A percentile compares a stretch with the other conserved stretches of the same genome.
These are phyloP conservation scores for Fraxinus xanthoxyloides DNA, from an alignment of 305 asterid species.

Conservation along the genomic window DNA sequence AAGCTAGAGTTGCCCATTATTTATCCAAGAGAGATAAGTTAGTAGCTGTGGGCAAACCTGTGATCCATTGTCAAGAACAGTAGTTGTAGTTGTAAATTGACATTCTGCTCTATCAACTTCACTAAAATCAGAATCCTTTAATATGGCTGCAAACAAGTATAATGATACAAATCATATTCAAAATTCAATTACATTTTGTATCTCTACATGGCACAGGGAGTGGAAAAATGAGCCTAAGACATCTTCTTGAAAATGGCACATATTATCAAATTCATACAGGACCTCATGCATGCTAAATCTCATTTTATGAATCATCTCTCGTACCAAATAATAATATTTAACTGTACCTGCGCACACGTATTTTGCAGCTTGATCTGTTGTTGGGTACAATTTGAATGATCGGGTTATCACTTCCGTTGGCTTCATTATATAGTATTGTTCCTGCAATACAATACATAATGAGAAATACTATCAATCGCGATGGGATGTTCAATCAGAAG, in stretches of 20 bases:
- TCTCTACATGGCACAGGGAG: background rate
- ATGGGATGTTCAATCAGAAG: background rate
- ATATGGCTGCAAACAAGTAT: conserved; percentile 63
- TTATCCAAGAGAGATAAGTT: conserved; percentile 4
- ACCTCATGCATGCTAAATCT: background rate
- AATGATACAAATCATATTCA: conserved; percentile 3
- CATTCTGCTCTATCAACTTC: conserved; percentile 97
- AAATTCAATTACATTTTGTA: background rate
- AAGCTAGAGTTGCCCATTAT: background rate
- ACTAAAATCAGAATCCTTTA: conserved; percentile 80
- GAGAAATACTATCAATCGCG: conserved; percentile 9
- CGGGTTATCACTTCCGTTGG: conserved; percentile 66
- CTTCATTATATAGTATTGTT: conserved; percentile 93
- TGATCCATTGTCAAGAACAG: conserved; percentile 83
- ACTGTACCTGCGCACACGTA: conserved; percentile 74
- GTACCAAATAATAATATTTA: background rate
- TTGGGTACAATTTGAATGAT: conserved; percentile 84
- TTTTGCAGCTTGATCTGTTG: conserved; percentile 90
- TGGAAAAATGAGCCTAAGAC: background rate
- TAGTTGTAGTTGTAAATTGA: conserved; percentile 88
- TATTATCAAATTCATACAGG: background rate
- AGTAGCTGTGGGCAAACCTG: conserved; percentile 54
- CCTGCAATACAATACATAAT: conserved; percentile 43
- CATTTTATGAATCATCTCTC: background rate
- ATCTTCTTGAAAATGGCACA: background rate